Conservation (phyloP, 345 rosid species). For the Gynandropsis gynandra region DNA sequence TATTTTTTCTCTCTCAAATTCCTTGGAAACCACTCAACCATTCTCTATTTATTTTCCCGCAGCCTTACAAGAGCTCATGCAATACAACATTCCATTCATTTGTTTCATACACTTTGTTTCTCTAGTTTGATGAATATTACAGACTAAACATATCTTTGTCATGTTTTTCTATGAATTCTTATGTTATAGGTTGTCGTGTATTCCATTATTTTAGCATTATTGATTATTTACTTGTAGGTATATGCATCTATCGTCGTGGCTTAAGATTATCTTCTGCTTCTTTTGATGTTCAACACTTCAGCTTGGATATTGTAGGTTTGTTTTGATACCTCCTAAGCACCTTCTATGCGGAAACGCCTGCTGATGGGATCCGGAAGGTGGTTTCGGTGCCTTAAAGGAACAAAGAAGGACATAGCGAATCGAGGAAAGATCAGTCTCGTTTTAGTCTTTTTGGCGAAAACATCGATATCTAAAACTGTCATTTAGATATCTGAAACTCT, state of each 20-base stretch:
- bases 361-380: slow-evolving; percentile 57
- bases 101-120: neutral
- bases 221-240: no score
- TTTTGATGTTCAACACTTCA: no score
- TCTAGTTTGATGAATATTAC: slow-evolving; percentile 5
- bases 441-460: neutral
- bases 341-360: no score
- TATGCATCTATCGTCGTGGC: no score
- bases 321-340: no score
- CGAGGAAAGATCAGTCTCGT: slow-evolving; percentile 36
- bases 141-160: neutral
- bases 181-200: no score
- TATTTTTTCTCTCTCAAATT: slow-evolving; percentile 8
- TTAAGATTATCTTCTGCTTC: slow-evolving; percentile 6
- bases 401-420: slow-evolving; percentile 35
- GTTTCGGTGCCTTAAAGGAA: slow-evolving; percentile 39
- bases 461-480: no score
- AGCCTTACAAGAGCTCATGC: slow-evolving; percentile 20
- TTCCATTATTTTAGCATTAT: no score
- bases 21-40: slow-evolving; percentile 23
- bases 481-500: no score
- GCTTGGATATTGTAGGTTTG: no score
- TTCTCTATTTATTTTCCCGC: slow-evolving; percentile 10
- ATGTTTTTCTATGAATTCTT: neutral
- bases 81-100: slow-evolving; percentile 11